These are phyloP conservation scores for Mrakia frigida DNA, from an alignment of 768 basidiomycete genomes.

Conservation along the genomic window DNA sequence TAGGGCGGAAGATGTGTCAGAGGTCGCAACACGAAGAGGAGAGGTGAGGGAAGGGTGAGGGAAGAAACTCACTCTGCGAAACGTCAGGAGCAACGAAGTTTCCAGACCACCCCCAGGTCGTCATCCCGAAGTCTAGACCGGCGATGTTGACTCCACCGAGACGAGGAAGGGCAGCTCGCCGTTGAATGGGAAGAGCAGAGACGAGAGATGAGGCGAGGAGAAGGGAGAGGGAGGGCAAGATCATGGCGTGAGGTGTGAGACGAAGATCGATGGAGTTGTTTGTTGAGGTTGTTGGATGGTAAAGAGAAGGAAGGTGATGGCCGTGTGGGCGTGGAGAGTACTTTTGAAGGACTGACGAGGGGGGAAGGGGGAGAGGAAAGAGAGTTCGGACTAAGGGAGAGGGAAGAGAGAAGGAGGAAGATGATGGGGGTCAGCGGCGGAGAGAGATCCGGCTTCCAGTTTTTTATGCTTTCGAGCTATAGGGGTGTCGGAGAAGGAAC, in stretches of 20 bases:
- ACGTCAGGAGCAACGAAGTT: not conserved
- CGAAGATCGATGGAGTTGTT: not conserved
- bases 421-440: not conserved
- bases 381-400: not conserved
- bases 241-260: not conserved
- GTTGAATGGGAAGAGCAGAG: not conserved
- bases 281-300: not conserved
- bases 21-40: not conserved
- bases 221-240: not conserved
- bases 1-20: not conserved
- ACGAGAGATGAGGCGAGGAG: not conserved
- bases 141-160: conserved; percentile 14
- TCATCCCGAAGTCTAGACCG: conserved; percentile 27
- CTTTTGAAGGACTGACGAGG: not conserved
- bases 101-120: conserved; percentile 1
- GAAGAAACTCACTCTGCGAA: conserved; percentile 10
- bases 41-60: not conserved
- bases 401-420: not conserved
- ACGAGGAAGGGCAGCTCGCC: not conserved
- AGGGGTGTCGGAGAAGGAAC: not conserved
- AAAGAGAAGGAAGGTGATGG: not conserved
- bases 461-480: not conserved
- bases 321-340: not conserved
- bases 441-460: not conserved
- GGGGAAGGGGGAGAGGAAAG: not conserved